phyloP scores from a whole-genome alignment of 2,329 filamentous ascomycete species.

The Cercospora zeina region DNA sequence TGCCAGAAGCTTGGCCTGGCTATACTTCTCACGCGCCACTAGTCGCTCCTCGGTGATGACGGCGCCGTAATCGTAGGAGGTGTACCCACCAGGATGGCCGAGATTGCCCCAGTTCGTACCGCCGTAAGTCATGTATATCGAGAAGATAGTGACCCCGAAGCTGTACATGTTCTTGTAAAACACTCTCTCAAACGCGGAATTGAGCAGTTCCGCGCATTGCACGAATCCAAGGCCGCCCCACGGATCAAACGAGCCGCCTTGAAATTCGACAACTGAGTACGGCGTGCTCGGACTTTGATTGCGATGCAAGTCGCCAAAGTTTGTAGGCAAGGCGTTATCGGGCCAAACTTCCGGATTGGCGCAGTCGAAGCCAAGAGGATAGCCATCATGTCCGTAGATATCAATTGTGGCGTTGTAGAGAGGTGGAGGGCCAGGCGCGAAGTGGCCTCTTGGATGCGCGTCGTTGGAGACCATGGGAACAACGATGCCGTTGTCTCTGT shows the following conservation, averaged over 20 bases:
- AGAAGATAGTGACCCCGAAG: conserved; percentile 64
- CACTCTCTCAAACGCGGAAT: conserved; percentile 72
- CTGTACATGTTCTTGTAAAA: conserved; percentile 64
- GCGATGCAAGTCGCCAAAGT: conserved; percentile 57
- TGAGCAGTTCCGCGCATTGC: conserved; percentile 64
- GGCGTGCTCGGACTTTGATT: conserved; percentile 65
- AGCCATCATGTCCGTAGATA: conserved; percentile 67
- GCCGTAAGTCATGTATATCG: conserved; percentile 73
- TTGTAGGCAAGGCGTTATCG: conserved; percentile 55
- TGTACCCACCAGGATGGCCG: conserved; percentile 63
- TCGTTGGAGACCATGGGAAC: conserved; percentile 78
- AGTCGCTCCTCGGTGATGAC: conserved; percentile 69
- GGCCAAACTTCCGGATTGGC: conserved; percentile 65
- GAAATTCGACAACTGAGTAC: conserved; percentile 61
- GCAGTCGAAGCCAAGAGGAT: conserved; percentile 63
- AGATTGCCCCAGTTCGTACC: conserved; percentile 85
- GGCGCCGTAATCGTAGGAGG: conserved; percentile 62
- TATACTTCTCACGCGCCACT: conserved; percentile 72
- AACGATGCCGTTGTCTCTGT: conserved; percentile 66
- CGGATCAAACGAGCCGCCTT: conserved; percentile 62
- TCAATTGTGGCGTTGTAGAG: conserved; percentile 46
- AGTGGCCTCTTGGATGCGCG: conserved; percentile 59
- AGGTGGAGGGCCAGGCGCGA: conserved; percentile 59
- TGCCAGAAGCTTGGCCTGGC: conserved; percentile 72
- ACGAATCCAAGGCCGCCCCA: conserved; percentile 72